phyloP scores from a whole-genome alignment of 768 basidiomycete species.

The Stropharia rugosoannulata region DNA sequence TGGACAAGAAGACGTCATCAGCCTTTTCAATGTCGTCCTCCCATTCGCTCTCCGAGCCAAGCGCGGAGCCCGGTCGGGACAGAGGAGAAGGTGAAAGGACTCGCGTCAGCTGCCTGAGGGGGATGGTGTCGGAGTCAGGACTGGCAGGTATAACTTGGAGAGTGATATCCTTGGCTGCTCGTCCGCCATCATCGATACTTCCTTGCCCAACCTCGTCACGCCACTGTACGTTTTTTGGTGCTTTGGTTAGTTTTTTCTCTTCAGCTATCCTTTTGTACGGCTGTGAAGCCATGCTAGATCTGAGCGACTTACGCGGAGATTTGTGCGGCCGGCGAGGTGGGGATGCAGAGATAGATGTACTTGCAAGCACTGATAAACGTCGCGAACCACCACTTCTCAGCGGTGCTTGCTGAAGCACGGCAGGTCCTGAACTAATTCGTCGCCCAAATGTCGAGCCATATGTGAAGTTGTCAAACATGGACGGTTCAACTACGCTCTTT shows the following conservation, averaged over 20 bases:
- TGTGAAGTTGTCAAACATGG: conserved; percentile 48
- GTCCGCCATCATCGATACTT: conserved; percentile 64
- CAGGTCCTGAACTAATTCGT: conserved; percentile 50
- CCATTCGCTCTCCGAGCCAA: conserved; percentile 84
- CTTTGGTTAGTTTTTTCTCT: conserved; percentile 52
- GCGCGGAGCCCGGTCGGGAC: conserved; percentile 42
- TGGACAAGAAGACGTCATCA: conserved; percentile 61
- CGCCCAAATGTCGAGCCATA: conserved; percentile 49
- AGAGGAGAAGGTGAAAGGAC: conserved; percentile 27
- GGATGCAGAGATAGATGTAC: conserved; percentile 48
- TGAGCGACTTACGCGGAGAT: conserved; percentile 72
- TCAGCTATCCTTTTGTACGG: conserved; percentile 67
- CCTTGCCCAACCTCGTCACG: conserved; percentile 85
- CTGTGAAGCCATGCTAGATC: conserved; percentile 58
- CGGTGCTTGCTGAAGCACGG: conserved; percentile 33
- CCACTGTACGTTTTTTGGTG: conserved; percentile 84
- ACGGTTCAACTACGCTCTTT: conserved; percentile 29
- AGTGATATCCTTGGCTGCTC: conserved; percentile 26
- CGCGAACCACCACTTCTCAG: conserved; percentile 26
- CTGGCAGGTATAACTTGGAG: conserved; percentile 45
- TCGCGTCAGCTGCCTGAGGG: conserved; percentile 20
- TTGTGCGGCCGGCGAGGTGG: conserved; percentile 49
- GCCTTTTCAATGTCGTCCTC: conserved; percentile 87
- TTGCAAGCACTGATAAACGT: conserved; percentile 37
- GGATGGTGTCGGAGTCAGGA: conserved; percentile 28